Evolutionary conservation across 1,284 basidiomycete genomes (phyloP).

Genomic region (Leucoagaricus sp.): DNA sequence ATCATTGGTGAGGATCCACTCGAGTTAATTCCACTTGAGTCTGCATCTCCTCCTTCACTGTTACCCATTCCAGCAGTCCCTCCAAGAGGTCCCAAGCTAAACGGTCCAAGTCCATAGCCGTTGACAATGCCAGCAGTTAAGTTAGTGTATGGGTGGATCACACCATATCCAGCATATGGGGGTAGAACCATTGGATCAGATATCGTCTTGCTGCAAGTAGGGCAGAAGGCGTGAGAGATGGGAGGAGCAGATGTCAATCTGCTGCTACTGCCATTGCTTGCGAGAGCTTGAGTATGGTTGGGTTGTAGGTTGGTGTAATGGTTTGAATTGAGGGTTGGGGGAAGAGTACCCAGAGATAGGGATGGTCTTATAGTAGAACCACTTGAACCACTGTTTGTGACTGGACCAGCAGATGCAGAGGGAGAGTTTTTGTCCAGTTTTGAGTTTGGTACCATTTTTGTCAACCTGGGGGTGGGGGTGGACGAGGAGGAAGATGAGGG

Average conservation of each 20-base stretch:
- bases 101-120: background rate
- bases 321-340: background rate
- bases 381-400: too few species aligned
- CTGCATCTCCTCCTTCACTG: constrained; percentile 8
- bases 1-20: constrained; percentile 9
- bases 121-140: background rate
- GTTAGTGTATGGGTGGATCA: background rate
- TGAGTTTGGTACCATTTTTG: background rate
- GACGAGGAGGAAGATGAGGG: background rate
- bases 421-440: background rate
- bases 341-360: constrained; percentile 10
- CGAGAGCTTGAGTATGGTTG: background rate
- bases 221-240: constrained; percentile 29
- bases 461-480: background rate
- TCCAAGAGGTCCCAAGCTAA: background rate
- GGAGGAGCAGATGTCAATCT: constrained; percentile 25
- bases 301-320: constrained; percentile 6
- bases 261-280: background rate
- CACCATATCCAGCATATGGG: constrained; percentile 15
- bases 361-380: background rate
- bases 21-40: constrained; percentile 6
- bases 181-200: constrained; percentile 25
- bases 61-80: background rate
- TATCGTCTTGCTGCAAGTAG: constrained; percentile 33
- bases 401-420: too few species aligned